Base-by-base conservation (phyloP, 2,329 filamentous ascomycete genomes). In the Podosphaera fusca region DNA sequence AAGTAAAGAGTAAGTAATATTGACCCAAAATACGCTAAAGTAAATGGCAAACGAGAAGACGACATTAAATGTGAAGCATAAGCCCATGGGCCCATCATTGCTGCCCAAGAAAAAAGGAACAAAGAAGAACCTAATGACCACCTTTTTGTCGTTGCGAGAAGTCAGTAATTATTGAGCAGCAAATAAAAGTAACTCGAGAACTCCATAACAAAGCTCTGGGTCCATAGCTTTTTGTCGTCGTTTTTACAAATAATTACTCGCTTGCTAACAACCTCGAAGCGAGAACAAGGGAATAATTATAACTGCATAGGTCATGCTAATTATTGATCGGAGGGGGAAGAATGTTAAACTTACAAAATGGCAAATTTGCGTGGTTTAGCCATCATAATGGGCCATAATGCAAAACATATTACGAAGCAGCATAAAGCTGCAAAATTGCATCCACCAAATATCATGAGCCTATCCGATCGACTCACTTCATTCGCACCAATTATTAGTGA, bases 391-490 rank as follows among this genome's bases (percentile, higher is more conserved):
- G 89, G 89, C 72, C 94, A 90, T 58, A 96, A 75, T 64, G 83
- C 83, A 73, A 96, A 94, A 75, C 86, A 89, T 65, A 94, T 81
- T 69, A 94, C 80, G 74, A 98, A 96, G 74, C 94, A 90, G 63
- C 85, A 87, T 62, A 87, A 75, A 61, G 92, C 88, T 60, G 84
- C 88, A 64, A 95, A 71, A 71, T 95, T 94, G 74, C 90, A 94
- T 67, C 83, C 87, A 62, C 79, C 83, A 71, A 98, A 98, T 66
- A 96, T 79, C 69, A 98, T 76, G 67, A 96, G 74, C 58, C 90
- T 85, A 72, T 98, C 92, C 92, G 90, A 96, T 73, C 90, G 81
- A 73, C 87, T 95, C 74, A 98, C 92, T 96, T 12, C 21, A 71
- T 67, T 66, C 66, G 62, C 59, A 60, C 59, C 62, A 64, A 69